Evolutionary conservation across 305 asterid species (phyloP).

Genomic region (Fraxinus albicans): DNA sequence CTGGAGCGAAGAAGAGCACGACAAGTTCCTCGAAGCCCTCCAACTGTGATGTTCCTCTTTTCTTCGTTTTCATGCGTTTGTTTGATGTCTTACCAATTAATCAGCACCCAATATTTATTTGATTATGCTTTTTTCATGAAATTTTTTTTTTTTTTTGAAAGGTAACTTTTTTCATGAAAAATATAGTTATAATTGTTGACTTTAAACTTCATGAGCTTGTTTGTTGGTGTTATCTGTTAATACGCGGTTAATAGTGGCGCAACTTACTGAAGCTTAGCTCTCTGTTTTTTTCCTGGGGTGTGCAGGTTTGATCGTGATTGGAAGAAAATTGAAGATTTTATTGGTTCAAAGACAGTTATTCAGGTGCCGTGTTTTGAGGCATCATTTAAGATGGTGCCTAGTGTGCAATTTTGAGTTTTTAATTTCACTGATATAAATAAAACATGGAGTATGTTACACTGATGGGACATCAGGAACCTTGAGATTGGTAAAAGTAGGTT

Average conservation of each 20-base stretch:
- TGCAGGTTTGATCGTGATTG: slow-evolving; percentile 88
- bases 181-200: neutral
- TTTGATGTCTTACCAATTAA: neutral
- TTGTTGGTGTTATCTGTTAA: neutral
- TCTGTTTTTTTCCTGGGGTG: neutral
- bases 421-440: neutral
- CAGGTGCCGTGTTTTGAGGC: slow-evolving; percentile 43
- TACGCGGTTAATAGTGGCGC: neutral
- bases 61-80: neutral
- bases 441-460: neutral
- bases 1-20: slow-evolving; percentile 95
- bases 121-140: neutral
- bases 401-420: neutral
- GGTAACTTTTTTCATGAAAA: neutral
- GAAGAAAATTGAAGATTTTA: slow-evolving; percentile 94
- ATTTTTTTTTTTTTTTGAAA: no score
- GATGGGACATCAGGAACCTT: neutral
- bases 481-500: neutral
- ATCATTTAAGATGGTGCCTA: neutral
- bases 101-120: neutral
- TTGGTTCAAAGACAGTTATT: slow-evolving; percentile 86
- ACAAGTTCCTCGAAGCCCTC: slow-evolving; percentile 86
- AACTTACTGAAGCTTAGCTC: neutral
- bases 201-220: neutral
- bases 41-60: slow-evolving; percentile 54